Base-by-base conservation (phyloP, 371 early-diverging fungal genomes). In the Dinochytrium kinnereticum region DNA sequence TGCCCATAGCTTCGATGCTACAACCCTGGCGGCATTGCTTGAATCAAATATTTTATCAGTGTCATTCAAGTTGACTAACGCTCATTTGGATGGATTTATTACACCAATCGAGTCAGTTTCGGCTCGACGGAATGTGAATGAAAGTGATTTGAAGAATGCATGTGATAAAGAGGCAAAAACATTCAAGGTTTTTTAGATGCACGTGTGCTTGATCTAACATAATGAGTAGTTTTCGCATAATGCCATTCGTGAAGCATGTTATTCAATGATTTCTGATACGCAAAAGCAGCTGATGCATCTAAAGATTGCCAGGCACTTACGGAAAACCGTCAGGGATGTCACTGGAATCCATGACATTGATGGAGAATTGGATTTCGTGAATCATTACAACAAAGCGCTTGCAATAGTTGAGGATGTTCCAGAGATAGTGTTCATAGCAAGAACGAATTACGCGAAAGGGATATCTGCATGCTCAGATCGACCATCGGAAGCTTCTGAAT, bases 1-100 rank as follows among this genome's bases (percentile, higher is more conserved):
- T 64, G 80, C 81, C 2, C 53, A 74, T 30, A 34, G 51, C 15
- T 84, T 84, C 50, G 82, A 81, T 53, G 57, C 80, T 7, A 40
- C 76, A 40, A 26, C 76, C 17, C 76, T 84, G 10, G 66, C 81
- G 1, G 57, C 51, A 30, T 19, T 31, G 10, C 28, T 38, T 17
- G 38, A 34, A 10, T 34, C 7, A 7, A 61, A 61, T 38, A 24
- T 13, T 2, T 17, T 31, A 15, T 31, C 64, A 33, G 38, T 61
- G 33, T 36, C 64, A 7, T 61, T 61, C 34, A 28, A 13, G 3
- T 38, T 61, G 55, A 24, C 13, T 53, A 53, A 13, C n/a, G 55
- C 55, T 7, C 55, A 53, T 53, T 21, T 53, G 5, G 55, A 13
- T 26, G 55, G 55, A 13, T 53, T 53, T 53, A 5, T 53, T 21